Base-by-base conservation (phyloP, 441 rosid genomes). In the Croton laevigatus region DNA sequence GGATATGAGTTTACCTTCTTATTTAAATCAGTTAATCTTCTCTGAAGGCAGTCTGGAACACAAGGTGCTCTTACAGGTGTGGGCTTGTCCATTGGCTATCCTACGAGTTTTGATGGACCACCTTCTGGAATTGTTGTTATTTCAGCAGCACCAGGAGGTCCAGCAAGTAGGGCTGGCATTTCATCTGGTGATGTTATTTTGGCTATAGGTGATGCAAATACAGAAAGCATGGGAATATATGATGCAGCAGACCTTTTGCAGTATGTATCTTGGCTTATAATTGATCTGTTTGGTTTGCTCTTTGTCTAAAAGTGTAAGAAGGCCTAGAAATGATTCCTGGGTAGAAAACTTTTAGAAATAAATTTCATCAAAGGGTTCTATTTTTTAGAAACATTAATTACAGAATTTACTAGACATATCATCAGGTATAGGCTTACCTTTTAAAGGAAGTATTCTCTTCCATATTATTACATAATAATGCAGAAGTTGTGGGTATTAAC, bases 21-120 rank as follows among this genome's bases (percentile, higher is more conserved):
- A 69, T 60, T 65, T 78, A 40, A 79, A 77, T 62, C 59, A 78
- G 52, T 72, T 72, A 72, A 75, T 75, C 76, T 91, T 91, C 79
- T 77, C 78, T 88, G 92, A 94, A 92, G 97, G 89, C 86, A 94
- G 99, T 94, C 97, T 57, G 99, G 99, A 80, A 90, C 97, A 75
- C 88, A 85, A 89, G 97, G 97, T 60, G 87, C 99, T 74, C 86
- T 94, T 62, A 90, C 97, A 0, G 99, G 99, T 75, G 97, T 94
- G 45, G 99, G 99, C 62, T 76, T 94, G 61, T 92, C 99, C 8
- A 94, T 94, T 72, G 97, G 99, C 65, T 92, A 92, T 79, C 97
- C 96, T 8, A 69, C 83, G 54, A 81, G 63, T 36, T 83, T 84
- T 59, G 85, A 84, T 74, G 89, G 79, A 55, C 74, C 92, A 68